Evolutionary conservation across 768 basidiomycete genomes (phyloP), one percentile per base, ranked within the genome.

Genomic region (Cytidiella melzeri): DNA sequence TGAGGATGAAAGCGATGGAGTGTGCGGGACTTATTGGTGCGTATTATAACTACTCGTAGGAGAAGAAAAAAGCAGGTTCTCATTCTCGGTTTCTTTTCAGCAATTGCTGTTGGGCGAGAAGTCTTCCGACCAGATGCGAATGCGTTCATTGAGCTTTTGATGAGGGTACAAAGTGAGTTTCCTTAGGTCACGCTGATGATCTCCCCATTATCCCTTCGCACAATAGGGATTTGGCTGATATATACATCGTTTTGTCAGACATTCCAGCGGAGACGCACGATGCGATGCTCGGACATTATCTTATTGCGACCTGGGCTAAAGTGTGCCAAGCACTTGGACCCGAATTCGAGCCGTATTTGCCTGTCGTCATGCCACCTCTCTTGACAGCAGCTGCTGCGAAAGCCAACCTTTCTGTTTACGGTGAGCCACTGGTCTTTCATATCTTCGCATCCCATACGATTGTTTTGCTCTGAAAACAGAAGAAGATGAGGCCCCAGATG

Each of bases 241-340:
- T n/a, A n/a, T n/a, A n/a, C n/a, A n/a, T 24, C 24, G 19, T 41
- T 19, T 20, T 26, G 5, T 40, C 58, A 84, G 86, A 87, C 59
- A 76, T 72, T 37, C 83, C 87, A 0, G 65, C 73, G 0, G 88
- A 91, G 54, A 77, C 83, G 1, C 73, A 75, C 10, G 89, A 93
- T 58, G 80, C 84, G 0, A 81, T 89, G 55, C 63, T 84, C 2
- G 72, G 73, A 0, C 83, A 85, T 48, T 92, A 90, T 61, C 72
- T 92, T 23, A 89, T 90, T 42, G 79, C 83, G 38, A 93, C 90
- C 0, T 94, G 90, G 90, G 85, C 87, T 2, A 92, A 89, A 59
- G 75, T 94, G 0, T 92, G 88, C 61, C 89, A 91, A 54, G 87
- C 88, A 0, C 76, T 94, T 59, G 86, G 86, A 0, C 71, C 77